These are phyloP conservation scores for Candida sp. DNA, from an alignment of 1,139 yeast species.

Conservation along the genomic window DNA sequence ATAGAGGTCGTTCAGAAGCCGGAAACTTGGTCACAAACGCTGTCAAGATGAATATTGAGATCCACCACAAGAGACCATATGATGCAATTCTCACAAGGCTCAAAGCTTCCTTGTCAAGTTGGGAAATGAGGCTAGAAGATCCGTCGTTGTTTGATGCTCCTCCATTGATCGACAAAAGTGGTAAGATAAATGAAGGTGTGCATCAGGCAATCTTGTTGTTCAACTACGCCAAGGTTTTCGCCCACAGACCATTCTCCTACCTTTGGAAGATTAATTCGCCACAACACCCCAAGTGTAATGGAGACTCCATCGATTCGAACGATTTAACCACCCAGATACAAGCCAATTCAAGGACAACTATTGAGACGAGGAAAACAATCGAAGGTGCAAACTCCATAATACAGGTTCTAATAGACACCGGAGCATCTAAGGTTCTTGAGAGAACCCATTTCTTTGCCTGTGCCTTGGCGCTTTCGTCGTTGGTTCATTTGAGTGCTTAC, in stretches of 20 bases:
- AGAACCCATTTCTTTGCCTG: conserved; percentile 56
- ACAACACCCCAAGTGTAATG: conserved; percentile 38
- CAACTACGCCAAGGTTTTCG: conserved; percentile 53
- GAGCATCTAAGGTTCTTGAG: conserved; percentile 39
- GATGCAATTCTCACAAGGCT: conserved; percentile 34
- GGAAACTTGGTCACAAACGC: conserved; percentile 53
- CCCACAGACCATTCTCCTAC: conserved; percentile 54
- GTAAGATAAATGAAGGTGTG: conserved; percentile 52
- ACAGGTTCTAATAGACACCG: conserved; percentile 47
- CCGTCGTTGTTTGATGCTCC: conserved; percentile 48
- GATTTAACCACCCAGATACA: conserved; percentile 15
- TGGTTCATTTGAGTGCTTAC: conserved; percentile 53
- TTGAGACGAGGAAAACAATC: conserved; percentile 54
- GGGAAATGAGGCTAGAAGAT: conserved; percentile 50
- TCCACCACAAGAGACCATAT: conserved; percentile 38
- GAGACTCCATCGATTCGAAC: conserved; percentile 13
- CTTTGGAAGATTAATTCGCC: conserved; percentile 53
- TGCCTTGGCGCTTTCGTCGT: conserved; percentile 51
- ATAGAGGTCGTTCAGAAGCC: conserved; percentile 49
- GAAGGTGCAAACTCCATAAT: conserved; percentile 55
- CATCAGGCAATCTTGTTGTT: conserved; percentile 50
- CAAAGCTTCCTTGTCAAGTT: conserved; percentile 48
- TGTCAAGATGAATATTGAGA: conserved; percentile 46
- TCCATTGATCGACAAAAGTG: conserved; percentile 39
- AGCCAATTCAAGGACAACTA: conserved; percentile 42